Base-by-base conservation (phyloP, 306 rosid genomes). In the Acacia crassicarpa region DNA sequence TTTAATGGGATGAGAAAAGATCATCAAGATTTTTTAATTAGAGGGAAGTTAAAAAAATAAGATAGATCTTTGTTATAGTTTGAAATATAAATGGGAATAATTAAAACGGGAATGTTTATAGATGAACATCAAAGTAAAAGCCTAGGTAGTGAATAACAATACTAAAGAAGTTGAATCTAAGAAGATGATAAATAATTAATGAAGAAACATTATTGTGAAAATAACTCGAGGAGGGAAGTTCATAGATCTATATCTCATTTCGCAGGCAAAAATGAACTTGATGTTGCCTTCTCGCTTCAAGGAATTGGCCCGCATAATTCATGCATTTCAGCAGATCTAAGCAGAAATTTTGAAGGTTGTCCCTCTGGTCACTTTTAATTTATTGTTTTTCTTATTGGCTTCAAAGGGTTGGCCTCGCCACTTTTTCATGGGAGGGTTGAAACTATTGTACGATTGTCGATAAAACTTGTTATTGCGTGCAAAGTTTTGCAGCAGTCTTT, bases 171-270 rank as follows among this genome's bases (percentile, higher is more conserved):
- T 61, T 61, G 75, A 76, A 51, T 25, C 68, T 80, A 20, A n/a
- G 67, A 63, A 81, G 3, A 76, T 63, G 33, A 30, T 40, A 59
- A 6, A 33, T 11, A 61, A 81, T 68, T 15, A 68, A 78, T 74
- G 23, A 20, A 69, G 10, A 44, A 44, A 32, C 7, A 44, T 23
- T 69, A 70, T 32, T 74, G 59, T 67, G 30, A 98, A 87, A 96
- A 41, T 87, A 97, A 68, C 87, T 92, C 86, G 91, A 74, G 77
- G 76, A 77, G 30, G 30, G 65, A 73, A 67, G 8, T 22, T 41
- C 23, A 35, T 22, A 23, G 67, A 63, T 40, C 17, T 58, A 25
- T 67, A 19, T 75, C 41, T 54, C 10, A 25, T 67, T 8, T 75
- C 41, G 45, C 10, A 3, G 67, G 63, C 49, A 49, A 43, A 43